Percentiles rank a stretch among this genome's conserved stretches.
Evolutionary conservation across 2,329 filamentous ascomycete species (phyloP).

Genomic region (Ramularia endophylla): DNA sequence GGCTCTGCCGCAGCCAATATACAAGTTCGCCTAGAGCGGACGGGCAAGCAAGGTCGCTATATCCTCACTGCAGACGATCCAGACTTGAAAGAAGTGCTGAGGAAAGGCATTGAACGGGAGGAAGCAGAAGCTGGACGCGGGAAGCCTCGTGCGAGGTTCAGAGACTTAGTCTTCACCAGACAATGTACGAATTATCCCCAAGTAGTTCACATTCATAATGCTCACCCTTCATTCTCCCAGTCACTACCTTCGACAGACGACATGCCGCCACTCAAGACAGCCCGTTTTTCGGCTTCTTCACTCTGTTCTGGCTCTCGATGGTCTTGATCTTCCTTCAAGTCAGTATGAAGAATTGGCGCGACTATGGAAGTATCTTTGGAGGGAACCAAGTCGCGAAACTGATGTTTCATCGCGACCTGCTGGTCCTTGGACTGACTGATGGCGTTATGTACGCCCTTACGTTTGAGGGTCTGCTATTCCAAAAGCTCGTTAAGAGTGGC

Average conservation of each 20-base stretch:
- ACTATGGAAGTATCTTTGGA: slow-evolving; percentile 63
- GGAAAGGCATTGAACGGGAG: slow-evolving; percentile 39
- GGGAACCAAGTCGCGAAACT: slow-evolving; percentile 64
- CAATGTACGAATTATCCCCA: slow-evolving; percentile 48
- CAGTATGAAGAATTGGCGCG: slow-evolving; percentile 60
- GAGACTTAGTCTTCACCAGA: slow-evolving; percentile 63
- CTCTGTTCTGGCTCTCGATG: slow-evolving; percentile 69
- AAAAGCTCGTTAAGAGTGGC: slow-evolving; percentile 54
- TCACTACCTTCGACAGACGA: slow-evolving; percentile 63
- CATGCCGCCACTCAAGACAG: slow-evolving; percentile 60
- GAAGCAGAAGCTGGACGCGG: slow-evolving; percentile 25
- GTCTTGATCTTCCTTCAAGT: slow-evolving; percentile 61
- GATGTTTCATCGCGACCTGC: slow-evolving; percentile 56
- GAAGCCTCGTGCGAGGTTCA: slow-evolving; percentile 36
- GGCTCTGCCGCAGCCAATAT: slow-evolving; percentile 33
- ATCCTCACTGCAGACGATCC: slow-evolving; percentile 46
- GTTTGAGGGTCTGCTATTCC: slow-evolving; percentile 59
- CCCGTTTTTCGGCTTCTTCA: slow-evolving; percentile 74
- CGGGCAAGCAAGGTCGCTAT: slow-evolving; percentile 42
- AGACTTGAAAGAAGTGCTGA: slow-evolving; percentile 43
- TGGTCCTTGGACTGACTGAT: slow-evolving; percentile 55
- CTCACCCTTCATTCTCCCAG: too few species aligned
- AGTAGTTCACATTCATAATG: too few species aligned
- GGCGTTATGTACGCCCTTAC: slow-evolving; percentile 63
- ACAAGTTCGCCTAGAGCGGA: slow-evolving; percentile 43